Evolutionary conservation across 179 eudicot genomes (phyloP).

Genomic region (Spergularia azorica): DNA sequence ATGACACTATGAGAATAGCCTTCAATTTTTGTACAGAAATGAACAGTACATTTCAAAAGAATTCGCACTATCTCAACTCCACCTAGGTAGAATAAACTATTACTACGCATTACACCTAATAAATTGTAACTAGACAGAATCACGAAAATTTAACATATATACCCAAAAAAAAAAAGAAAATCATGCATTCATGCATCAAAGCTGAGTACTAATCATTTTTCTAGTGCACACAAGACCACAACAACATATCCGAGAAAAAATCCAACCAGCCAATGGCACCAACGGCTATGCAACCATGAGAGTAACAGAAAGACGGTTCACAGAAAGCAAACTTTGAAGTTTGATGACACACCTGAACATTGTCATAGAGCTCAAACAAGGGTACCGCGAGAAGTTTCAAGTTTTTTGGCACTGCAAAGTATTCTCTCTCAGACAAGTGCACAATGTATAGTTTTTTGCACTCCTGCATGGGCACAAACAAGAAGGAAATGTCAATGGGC

Average conservation of each 20-base stretch:
- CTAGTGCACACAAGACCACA: no score
- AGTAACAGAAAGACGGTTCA: neutral
- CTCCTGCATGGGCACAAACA: conserved; percentile 51
- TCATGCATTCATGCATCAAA: neutral
- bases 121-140: no score
- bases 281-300: neutral
- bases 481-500: neutral
- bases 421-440: conserved; percentile 62
- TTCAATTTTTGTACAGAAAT: no score
- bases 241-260: no score
- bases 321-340: neutral
- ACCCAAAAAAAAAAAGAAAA: no score
- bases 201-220: no score
- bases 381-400: conserved; percentile 80
- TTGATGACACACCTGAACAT: conserved; percentile 50
- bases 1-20: no score
- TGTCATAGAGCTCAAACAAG: conserved; percentile 69
- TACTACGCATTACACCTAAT: no score
- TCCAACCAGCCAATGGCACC: neutral
- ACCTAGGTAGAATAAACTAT: no score
- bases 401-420: conserved; percentile 79
- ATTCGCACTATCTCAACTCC: no score
- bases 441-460: conserved; percentile 73
- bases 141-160: no score
- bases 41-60: no score